Conservation (phyloP, 2,329 filamentous ascomycete species). For the Sclerotinia nivalis region DNA sequence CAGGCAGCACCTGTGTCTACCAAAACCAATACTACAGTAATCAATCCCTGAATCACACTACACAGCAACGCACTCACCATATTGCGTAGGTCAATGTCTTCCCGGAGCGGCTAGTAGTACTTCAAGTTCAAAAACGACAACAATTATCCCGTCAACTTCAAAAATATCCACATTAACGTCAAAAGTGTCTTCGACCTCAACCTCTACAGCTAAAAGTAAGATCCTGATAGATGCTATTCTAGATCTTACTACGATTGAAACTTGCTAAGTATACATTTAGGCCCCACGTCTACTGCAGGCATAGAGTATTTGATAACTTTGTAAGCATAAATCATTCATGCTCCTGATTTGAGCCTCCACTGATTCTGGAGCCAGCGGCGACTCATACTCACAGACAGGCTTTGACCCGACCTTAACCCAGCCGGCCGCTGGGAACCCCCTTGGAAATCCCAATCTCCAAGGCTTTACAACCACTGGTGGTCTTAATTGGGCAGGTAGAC, state of each 20-base stretch:
- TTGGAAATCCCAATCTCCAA: slow-evolving; percentile 41
- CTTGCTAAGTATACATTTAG: neutral
- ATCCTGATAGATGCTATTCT: no score
- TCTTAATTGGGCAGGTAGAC: neutral
- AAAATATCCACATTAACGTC: slow-evolving; percentile 5
- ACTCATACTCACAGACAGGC: slow-evolving; percentile 42
- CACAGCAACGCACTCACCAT: neutral
- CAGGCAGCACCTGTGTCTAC: slow-evolving; percentile 26
- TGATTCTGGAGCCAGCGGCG: slow-evolving; percentile 33
- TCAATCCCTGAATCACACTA: no score
- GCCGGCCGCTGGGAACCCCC: slow-evolving; percentile 37
- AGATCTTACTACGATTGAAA: no score
- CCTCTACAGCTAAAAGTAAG: neutral
- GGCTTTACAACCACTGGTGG: slow-evolving; percentile 44
- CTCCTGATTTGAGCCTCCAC: neutral
- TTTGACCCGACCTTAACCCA: slow-evolving; percentile 39
- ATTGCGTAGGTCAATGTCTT: slow-evolving; percentile 9
- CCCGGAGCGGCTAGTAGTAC: neutral
- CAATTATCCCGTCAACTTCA: neutral
- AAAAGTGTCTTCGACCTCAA: slow-evolving; percentile 1
- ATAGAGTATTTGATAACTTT: slow-evolving; percentile 15
- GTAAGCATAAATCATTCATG: neutral
- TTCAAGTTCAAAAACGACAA: neutral
- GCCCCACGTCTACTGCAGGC: neutral
- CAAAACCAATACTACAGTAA: slow-evolving; percentile 27